These are phyloP conservation scores for Patellifolia procumbens DNA, from an alignment of 179 eudicot species.

Conservation along the genomic window DNA sequence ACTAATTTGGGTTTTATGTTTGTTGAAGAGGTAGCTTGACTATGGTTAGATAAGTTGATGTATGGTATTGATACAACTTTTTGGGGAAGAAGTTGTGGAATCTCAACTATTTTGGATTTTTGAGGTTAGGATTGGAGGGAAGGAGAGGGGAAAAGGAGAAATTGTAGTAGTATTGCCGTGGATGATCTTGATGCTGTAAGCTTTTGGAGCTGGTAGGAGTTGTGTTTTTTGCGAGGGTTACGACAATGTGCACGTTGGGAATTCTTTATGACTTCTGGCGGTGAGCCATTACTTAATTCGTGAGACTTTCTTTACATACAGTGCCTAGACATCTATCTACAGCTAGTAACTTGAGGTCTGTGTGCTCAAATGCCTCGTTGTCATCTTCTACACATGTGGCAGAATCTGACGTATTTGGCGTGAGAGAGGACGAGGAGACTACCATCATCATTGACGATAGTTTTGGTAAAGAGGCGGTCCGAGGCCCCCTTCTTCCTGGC, in stretches of 20 bases:
- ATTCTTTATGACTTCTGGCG: conserved; percentile 57
- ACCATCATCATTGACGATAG: conserved; percentile 27
- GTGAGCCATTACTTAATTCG: conserved; percentile 40
- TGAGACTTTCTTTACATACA: conserved; percentile 32
- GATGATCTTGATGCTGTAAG: conserved; percentile 20
- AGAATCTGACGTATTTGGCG: too few species aligned
- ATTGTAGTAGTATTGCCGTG: not conserved
- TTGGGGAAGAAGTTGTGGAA: not conserved
- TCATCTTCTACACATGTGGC: conserved; percentile 43
- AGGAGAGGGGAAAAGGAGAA: conserved; percentile 9
- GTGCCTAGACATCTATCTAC: conserved; percentile 30
- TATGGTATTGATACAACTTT: conserved; percentile 13
- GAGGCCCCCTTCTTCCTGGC: conserved; percentile 28
- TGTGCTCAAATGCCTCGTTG: conserved; percentile 36
- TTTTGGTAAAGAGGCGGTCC: conserved; percentile 30
- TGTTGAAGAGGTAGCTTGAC: conserved; percentile 15
- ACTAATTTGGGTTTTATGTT: conserved; percentile 2
- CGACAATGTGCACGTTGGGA: conserved; percentile 46
- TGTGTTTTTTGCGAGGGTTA: conserved; percentile 23
- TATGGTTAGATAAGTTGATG: conserved; percentile 9
- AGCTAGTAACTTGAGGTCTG: conserved; percentile 39
- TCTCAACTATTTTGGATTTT: not conserved
- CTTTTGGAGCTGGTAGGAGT: conserved; percentile 16
- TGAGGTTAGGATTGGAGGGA: conserved; percentile 12
- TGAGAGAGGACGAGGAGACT: conserved; percentile 33